Evolutionary conservation across 1,139 yeast genomes (phyloP).

Genomic region (Hemisphaericaspora lyxosophila): DNA sequence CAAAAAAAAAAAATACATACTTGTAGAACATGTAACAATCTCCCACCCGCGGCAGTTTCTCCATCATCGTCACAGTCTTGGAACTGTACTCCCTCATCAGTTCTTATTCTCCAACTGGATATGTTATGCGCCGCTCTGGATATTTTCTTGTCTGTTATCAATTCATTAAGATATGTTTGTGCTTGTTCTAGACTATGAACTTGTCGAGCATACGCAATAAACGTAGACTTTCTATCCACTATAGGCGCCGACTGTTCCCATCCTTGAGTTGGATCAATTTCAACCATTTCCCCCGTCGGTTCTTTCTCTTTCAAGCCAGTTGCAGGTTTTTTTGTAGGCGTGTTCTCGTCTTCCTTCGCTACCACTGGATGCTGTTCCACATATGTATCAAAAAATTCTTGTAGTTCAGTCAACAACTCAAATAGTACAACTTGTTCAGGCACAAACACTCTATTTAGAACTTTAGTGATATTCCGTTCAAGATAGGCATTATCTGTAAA

Average conservation of each 20-base stretch:
- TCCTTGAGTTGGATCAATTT: conserved; percentile 51
- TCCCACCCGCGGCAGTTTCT: conserved; percentile 93
- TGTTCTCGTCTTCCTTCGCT: not conserved
- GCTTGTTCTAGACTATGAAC: conserved; percentile 71
- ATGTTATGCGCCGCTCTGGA: conserved; percentile 75
- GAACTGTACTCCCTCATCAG: conserved; percentile 50
- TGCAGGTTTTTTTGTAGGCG: conserved; percentile 11
- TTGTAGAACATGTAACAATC: conserved; percentile 76
- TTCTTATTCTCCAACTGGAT: conserved; percentile 78
- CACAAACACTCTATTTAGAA: conserved; percentile 49
- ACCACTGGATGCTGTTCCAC: conserved; percentile 19
- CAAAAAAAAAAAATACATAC: conserved; percentile 30
- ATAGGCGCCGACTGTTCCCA: conserved; percentile 82
- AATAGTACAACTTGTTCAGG: conserved; percentile 74
- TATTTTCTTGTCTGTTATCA: conserved; percentile 66
- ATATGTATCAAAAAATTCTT: conserved; percentile 45
- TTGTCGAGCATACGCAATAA: conserved; percentile 69
- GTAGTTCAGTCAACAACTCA: conserved; percentile 70
- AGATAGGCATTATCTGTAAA: conserved; percentile 46
- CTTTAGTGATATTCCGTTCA: conserved; percentile 43
- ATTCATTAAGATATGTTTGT: conserved; percentile 42
- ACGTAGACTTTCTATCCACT: conserved; percentile 80
- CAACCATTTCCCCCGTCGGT: conserved; percentile 12
- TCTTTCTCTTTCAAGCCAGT: conserved; percentile 8
- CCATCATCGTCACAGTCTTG: conserved; percentile 98